phyloP scores from a whole-genome alignment of 306 rosid species.

The cucumber (Cucumis sativus) region Cucumber_9930_V3 NC_026660.2:3785001-3785500 shows the following conservation, averaged over 20 bases:
- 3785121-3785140: background rate
- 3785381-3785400: conserved; percentile 33
- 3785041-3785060: background rate
- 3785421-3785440: conserved; percentile 62
- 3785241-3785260: conserved; percentile 41
- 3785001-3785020: background rate
- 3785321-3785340: conserved; percentile 24
- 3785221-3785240: background rate
- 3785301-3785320: conserved; percentile 57
- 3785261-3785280: conserved; percentile 38
- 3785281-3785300: conserved; percentile 32
- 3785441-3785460: conserved; percentile 36
- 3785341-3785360: conserved; percentile 27
- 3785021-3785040: background rate
- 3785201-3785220: background rate
- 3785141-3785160: background rate
- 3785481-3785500: conserved; percentile 63
- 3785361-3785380: conserved; percentile 36
- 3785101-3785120: background rate
- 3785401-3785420: conserved; percentile 52
- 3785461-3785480: conserved; percentile 47
- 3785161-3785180: background rate
- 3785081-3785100: background rate
- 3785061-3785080: background rate
- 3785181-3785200: background rate